Evolutionary conservation across 805 yeast genomes (phyloP), one percentile per base, ranked within the genome.

Genomic region (Lipomyces lipofer): DNA sequence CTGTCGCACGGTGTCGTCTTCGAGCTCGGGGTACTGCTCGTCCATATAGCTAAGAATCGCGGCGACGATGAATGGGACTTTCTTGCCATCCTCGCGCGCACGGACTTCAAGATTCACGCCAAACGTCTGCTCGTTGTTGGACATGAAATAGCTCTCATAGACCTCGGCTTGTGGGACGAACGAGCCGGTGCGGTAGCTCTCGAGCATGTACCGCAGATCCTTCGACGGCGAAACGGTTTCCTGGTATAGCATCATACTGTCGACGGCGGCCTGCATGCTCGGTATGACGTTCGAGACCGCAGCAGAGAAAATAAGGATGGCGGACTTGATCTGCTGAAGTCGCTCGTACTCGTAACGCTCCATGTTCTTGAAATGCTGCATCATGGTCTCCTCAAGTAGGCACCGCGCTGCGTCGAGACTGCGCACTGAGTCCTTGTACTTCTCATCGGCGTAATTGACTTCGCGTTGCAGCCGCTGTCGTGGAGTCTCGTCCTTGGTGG

Each of bases 301-400:
- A 0, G 88, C 81, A 21, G 86, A 72, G 62, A 86, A 86, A 67
- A 88, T 95, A 49, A 81, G 75, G 9, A 86, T 78, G 1, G 84
- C 91, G 56, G 86, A 84, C 68, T 88, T 87, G 57, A 88, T 72
- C 0, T 94, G 94, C 59, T 78, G 77, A 55, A 86, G 73, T 59
- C 96, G 78, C 70, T 88, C 95, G 32, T 80, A 69, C 70, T 88
- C 96, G 71, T 94, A 88, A 63, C 83, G 79, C 67, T 88, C 92
- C 87, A 88, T 82, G 67, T 85, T 87, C 21, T 83, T 71, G 47
- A 85, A 73, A 65, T 86, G 91, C 62, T 85, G 91, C 67, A 85
- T 78, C 52, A 85, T 75, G 7, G 63, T 49, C 64, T 86, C 92
- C 68, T 89, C 96, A 44, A 87, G 75, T 44, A 81, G 82, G 68